Evolutionary conservation across 2,329 filamentous ascomycete genomes (phyloP), one percentile per base, ranked within the genome.

Genomic region (Penicillium sp.): DNA sequence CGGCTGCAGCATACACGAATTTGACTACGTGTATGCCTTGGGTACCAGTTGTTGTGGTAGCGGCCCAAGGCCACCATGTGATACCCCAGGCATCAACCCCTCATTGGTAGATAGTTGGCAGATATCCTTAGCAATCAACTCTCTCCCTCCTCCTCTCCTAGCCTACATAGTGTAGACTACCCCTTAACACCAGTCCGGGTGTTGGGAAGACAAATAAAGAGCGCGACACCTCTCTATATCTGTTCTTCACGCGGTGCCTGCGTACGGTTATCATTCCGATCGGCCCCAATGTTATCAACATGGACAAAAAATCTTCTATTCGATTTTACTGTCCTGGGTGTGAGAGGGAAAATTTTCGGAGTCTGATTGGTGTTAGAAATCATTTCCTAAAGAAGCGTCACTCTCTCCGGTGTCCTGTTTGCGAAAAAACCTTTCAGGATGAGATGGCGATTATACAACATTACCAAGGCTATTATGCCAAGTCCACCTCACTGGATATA

Each of bases 1-100:
- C 27, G 27, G n/a, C 48, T 16, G 21, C 48, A 44, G 6, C 27
- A 43, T 48, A 41, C 49, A 47, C 48, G 54, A 43, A 10, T 25
- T 47, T 34, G 54, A 43, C 36, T n/a, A 47, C 49, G 54, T 52
- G 54, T 57, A 36, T 48, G 27, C 43, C 40, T 52, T 57, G 2
- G 27, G 23, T 16, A 19, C 53, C 49, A 52, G 49, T 44, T 16
- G 21, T 21, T 21, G 21, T 21, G 21, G 21, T 21, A 21, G 2
- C 21, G 21, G 21, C 21, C 21, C 21, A 21, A 21, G 21, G 21
- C 21, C 21, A 21, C 21, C 21, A 21, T 21, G 21, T 21, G 21
- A 21, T 21, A 21, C 21, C 21, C 21, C 21, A 21, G 21, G 3
- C 21, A 21, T 21, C 21, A 21, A 21, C 21, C 21, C 21, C 21